These are phyloP conservation scores for Boletus vinaceobasis DNA, from an alignment of 768 basidiomycete genomes.

Conservation along the genomic window DNA sequence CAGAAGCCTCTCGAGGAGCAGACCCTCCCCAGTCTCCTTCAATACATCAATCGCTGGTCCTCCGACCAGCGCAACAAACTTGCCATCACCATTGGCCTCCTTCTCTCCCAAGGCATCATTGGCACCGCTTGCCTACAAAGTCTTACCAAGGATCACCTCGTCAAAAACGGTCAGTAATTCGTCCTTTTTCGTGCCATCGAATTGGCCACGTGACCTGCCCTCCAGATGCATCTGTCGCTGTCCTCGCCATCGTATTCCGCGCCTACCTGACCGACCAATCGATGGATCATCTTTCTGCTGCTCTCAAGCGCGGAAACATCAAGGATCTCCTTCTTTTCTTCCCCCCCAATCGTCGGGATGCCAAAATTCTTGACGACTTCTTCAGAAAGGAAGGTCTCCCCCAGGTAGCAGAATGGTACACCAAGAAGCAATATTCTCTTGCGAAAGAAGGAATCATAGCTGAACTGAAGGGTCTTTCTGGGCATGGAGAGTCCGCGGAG, in stretches of 20 bases:
- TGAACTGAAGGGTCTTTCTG: slow-evolving; percentile 66
- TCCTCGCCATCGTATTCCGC: slow-evolving; percentile 77
- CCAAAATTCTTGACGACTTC: slow-evolving; percentile 74
- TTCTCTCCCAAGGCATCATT: slow-evolving; percentile 82
- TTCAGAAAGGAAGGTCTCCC: slow-evolving; percentile 79
- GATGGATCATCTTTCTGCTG: slow-evolving; percentile 82
- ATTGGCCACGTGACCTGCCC: slow-evolving; percentile 9
- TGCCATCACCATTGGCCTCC: slow-evolving; percentile 72
- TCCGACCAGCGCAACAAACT: slow-evolving; percentile 77
- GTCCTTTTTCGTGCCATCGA: background rate
- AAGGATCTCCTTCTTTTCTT: slow-evolving; percentile 87
- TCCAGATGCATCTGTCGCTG: slow-evolving; percentile 71
- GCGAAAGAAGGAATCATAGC: slow-evolving; percentile 75
- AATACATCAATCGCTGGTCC: slow-evolving; percentile 87
- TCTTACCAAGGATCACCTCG: slow-evolving; percentile 89
- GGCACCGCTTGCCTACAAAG: slow-evolving; percentile 73
- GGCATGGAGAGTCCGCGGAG: slow-evolving; percentile 63
- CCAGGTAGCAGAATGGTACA: slow-evolving; percentile 90
- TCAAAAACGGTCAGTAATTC: slow-evolving; percentile 76
- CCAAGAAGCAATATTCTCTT: slow-evolving; percentile 81
- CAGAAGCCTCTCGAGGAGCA: slow-evolving; percentile 92
- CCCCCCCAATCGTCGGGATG: slow-evolving; percentile 76
- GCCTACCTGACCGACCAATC: slow-evolving; percentile 78
- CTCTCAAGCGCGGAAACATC: slow-evolving; percentile 82
- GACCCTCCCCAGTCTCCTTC: slow-evolving; percentile 78